These are phyloP conservation scores for Tetrahymena elliotti DNA, from an alignment of 73 alveolate genomes.

Conservation along the genomic window DNA sequence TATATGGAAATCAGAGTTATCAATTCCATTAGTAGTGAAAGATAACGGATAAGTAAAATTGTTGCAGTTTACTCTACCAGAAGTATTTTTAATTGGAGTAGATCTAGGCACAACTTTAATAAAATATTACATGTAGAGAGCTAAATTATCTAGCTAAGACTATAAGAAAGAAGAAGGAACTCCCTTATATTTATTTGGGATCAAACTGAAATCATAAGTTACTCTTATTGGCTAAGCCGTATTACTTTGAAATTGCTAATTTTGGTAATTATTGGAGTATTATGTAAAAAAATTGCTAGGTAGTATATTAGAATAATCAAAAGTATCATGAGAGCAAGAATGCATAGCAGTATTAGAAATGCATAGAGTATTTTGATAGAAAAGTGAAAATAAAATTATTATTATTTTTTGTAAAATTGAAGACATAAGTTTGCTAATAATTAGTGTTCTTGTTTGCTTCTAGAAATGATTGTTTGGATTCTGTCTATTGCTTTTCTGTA, in stretches of 20 bases:
- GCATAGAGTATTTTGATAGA: background rate
- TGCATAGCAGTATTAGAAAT: background rate
- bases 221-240: background rate
- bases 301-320: background rate
- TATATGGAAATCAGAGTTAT: background rate
- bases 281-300: background rate
- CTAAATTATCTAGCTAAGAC: background rate
- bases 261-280: background rate
- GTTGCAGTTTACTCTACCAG: background rate
- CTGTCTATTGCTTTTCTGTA: no score
- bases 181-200: background rate
- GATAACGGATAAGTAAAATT: background rate
- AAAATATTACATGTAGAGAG: background rate
- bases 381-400: no score
- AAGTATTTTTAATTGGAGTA: background rate
- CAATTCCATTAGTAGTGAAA: background rate
- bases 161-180: background rate
- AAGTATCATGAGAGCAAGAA: background rate
- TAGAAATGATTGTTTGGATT: no score
- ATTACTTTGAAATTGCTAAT: background rate
- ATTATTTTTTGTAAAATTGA: no score
- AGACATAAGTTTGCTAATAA: no score
- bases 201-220: background rate
- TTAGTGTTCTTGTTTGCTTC: background rate
- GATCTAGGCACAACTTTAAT: background rate